A percentile compares a stretch with the other conserved stretches of the same genome.
These are phyloP conservation scores for Fallopia convolvulus DNA, from an alignment of 148 eudicot genomes.

Conservation along the genomic window DNA sequence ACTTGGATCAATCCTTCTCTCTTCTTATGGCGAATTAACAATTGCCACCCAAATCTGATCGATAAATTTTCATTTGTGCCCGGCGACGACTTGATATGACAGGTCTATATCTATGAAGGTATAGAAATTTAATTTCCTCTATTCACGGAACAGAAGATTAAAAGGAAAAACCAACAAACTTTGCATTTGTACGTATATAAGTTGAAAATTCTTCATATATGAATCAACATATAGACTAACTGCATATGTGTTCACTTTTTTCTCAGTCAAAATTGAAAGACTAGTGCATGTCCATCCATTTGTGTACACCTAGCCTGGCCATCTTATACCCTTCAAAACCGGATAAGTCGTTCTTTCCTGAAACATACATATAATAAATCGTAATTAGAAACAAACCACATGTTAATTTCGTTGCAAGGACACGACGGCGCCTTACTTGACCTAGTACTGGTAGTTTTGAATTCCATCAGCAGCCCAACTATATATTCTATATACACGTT, in stretches of 20 bases:
- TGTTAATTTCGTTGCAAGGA: not conserved
- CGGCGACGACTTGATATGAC: too few relatives aligned
- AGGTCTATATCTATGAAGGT: too few relatives aligned
- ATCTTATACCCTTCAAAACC: not conserved
- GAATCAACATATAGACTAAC: not conserved
- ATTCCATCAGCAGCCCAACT: not conserved
- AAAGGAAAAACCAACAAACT: too few relatives aligned
- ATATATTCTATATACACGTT: not conserved
- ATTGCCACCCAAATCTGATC: too few relatives aligned
- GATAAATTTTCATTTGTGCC: too few relatives aligned
- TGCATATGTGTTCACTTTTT: not conserved
- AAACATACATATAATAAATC: not conserved
- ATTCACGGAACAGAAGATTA: too few relatives aligned
- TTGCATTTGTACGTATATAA: not conserved
- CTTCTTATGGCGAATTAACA: too few relatives aligned
- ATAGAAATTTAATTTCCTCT: too few relatives aligned
- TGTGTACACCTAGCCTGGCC: not conserved
- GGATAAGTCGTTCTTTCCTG: not conserved
- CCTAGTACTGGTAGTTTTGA: conserved; percentile 12
- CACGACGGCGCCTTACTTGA: not conserved
- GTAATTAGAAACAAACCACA: not conserved
- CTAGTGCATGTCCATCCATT: not conserved
- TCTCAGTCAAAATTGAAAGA: not conserved
- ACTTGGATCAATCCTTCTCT: too few relatives aligned
- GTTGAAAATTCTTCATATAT: not conserved